Evolutionary conservation across 352 stramenopile genomes (phyloP), one percentile per base, ranked within the genome.

Genomic region (Globisporangium carolinianum): DNA sequence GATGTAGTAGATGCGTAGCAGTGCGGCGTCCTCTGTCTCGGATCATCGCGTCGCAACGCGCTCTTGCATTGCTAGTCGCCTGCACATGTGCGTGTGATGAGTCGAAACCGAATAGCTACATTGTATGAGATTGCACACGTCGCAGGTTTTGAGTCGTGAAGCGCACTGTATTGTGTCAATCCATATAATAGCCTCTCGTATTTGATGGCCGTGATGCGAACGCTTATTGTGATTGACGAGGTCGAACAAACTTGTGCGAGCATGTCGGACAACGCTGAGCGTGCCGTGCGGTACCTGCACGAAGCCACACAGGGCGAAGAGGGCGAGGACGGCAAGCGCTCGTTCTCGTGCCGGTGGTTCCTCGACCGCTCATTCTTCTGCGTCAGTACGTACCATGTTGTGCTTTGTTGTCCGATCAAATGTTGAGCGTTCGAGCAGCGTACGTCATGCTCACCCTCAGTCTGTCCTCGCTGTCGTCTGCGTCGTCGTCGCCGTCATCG

Each of bases 331-430:
- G 62, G 66, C 58, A 87, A 83, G 68, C 62, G 65, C 24, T 71
- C 76, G 39, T 72, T 87, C 54, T 77, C 74, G 11, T 94, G 83
- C 63, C 60, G 68, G n/a, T 90, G 79, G 76, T 90, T 91, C 60
- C 58, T 94, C 1, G 81, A 94, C 56, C 77, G 76, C 39, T 79
- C 83, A 9, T 94, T 94, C 71, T 81, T 76, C 50, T 94, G 83
- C 63, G 79, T 89, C 68, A 91, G 83, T 94, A 87, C 69, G 83
- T 89, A 38, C 12, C 5, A 2, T 35, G 79, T 89, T 38, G n/a
- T 6, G 24, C 24, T 32, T 32, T 32, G 24, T 32, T 32, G 24
- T 32, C 24, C 24, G 24, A 32, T 32, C 24, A 32, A 32, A 3
- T 32, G 24, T 32, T 32, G 24, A 32, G 24, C 24, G 24, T 32